phyloP scores from a whole-genome alignment of 192 early-diverging fungal genomes.

The Pilobolus umbonatus region DNA sequence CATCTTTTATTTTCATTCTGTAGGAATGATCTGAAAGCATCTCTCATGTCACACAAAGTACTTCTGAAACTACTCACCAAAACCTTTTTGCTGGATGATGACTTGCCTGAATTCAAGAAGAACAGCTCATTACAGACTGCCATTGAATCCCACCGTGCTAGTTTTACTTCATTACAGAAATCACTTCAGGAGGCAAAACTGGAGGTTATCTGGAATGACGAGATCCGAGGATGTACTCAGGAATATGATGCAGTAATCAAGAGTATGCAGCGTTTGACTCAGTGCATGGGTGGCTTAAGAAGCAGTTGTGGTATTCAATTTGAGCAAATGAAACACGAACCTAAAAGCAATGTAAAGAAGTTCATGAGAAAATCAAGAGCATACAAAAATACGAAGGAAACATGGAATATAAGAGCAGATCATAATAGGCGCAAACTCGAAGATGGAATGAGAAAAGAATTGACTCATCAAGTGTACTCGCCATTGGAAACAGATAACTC shows the following conservation, averaged over 20 bases:
- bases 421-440: conserved; percentile 20
- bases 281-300: conserved; percentile 63
- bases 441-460: conserved; percentile 23
- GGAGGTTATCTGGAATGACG: conserved; percentile 39
- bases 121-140: conserved; percentile 48
- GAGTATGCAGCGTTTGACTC: conserved; percentile 59
- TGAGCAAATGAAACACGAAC: conserved; percentile 41
- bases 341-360: not conserved
- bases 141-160: conserved; percentile 56
- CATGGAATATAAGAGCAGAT: conserved; percentile 27
- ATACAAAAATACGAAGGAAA: not conserved
- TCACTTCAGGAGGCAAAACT: conserved; percentile 52
- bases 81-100: conserved; percentile 54
- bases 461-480: not conserved
- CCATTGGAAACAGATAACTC: not conserved
- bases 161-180: conserved; percentile 52
- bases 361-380: not conserved
- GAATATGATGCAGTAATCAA: conserved; percentile 48
- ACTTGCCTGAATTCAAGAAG: conserved; percentile 48
- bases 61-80: conserved; percentile 60
- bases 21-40: conserved; percentile 47
- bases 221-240: conserved; percentile 42
- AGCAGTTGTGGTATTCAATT: conserved; percentile 66
- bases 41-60: conserved; percentile 52
- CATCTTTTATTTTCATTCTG: too few species aligned